Conservation (phyloP, 345 rosid genomes). For the Psidium guajava region DNA sequence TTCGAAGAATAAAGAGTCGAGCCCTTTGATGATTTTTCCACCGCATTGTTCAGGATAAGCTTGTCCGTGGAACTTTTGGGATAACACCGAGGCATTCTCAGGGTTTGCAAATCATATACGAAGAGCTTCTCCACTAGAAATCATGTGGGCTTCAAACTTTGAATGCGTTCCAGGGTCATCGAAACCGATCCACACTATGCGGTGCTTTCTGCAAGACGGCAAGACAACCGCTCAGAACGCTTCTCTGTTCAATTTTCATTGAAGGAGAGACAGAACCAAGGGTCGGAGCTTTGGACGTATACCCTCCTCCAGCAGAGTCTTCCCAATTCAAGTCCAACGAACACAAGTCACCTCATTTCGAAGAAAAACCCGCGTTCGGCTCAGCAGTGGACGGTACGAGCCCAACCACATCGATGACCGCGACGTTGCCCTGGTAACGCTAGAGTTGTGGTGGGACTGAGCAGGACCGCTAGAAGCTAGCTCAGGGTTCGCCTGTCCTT, state of each 20-base stretch:
- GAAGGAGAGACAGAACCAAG: no score
- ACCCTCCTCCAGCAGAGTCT: not conserved
- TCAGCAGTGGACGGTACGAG: not conserved
- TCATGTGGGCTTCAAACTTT: not conserved
- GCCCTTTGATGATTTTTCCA: no score
- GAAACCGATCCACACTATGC: no score
- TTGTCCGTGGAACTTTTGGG: not conserved
- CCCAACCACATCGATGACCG: not conserved
- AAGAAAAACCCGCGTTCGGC: not conserved
- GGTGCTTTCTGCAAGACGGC: no score
- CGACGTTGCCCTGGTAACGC: not conserved
- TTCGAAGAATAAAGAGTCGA: no score
- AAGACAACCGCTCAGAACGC: no score
- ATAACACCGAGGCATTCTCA: not conserved
- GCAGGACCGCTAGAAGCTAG: no score
- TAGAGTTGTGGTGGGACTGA: no score
- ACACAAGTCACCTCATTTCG: not conserved
- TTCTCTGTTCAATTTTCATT: no score
- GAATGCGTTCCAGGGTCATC: not conserved
- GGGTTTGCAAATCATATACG: not conserved
- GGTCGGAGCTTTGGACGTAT: no score
- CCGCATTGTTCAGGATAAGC: not conserved
- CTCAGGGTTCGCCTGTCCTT: no score
- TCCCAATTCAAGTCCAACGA: not conserved
- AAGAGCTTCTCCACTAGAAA: not conserved